Evolutionary conservation across 305 asterid genomes (phyloP), one percentile per base, ranked within the genome.

Genomic region (Rubia peregrina): DNA sequence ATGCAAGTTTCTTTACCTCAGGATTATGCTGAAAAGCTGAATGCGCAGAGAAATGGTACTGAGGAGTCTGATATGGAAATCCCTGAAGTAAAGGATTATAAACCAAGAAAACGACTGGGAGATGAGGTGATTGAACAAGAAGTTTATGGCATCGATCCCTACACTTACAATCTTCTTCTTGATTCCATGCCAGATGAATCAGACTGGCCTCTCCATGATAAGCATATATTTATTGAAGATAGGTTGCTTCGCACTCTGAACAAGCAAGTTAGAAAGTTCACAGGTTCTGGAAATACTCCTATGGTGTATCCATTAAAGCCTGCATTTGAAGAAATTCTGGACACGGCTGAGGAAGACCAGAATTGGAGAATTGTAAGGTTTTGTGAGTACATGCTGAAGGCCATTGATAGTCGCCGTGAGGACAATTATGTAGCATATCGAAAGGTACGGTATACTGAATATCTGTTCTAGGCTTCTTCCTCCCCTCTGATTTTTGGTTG

Each of bases 11-110:
- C 97, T 68, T 82, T 95, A 55, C 98, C 99, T 26, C 97, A 95
- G 78, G 97, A 92, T 81, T 92, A 88, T 83, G 79, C 78, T 44
- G 98, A 89, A 85, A 91, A 90, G 90, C 86, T 91, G 57, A 81
- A 48, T 76, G 88, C 93, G 13, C 98, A 92, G 80, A 86, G 80
- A 81, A 92, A 85, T 85, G 99, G 96, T 48, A 84, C 87, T 16
- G 99, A 92, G 83, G 99, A 92, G 86, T 87, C 98, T 66, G 99
- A 95, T 79, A 95, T 91, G 99, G 96, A 95, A 82, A 91, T 95
- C 78, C 99, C 99, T 53, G 97, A 90, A 78, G 98, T 90, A 69
- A 90, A 95, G 88, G 96, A 86, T 63, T 95, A 83, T 79, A 92
- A 90, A 80, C 98, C 99, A 51, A 87, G 98, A 80, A 95, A 92